phyloP scores from a whole-genome alignment of 2,329 filamentous ascomycete species.

The Scytalidium sp. region DNA sequence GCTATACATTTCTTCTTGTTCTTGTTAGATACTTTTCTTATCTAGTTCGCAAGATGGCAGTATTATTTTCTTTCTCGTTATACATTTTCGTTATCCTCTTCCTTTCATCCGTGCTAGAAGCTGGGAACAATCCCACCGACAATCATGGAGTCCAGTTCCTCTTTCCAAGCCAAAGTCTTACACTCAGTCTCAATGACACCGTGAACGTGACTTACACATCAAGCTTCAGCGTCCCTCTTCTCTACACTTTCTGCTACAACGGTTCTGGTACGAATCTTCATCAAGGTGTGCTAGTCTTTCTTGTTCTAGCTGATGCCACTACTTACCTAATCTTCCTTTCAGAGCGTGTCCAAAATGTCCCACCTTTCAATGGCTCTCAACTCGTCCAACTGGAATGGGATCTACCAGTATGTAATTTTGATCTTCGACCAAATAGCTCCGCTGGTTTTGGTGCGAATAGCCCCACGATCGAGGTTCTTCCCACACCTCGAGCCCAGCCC shows the following conservation, averaged over 20 bases:
- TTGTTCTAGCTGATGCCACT: not conserved
- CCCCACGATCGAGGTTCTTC: not conserved
- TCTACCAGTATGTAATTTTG: constrained; percentile 13
- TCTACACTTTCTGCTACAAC: constrained; percentile 16
- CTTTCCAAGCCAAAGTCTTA: constrained; percentile 13
- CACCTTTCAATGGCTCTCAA: constrained; percentile 11
- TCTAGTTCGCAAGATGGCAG: not conserved
- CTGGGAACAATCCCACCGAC: no score
- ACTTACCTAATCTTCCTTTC: constrained; percentile 2
- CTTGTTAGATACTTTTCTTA: no score
- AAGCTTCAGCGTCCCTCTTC: constrained; percentile 9
- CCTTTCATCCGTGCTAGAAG: not conserved
- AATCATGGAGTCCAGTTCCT: constrained; percentile 14
- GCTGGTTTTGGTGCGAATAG: constrained; percentile 13
- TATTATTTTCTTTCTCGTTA: not conserved
- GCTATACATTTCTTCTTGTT: no score
- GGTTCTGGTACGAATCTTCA: not conserved
- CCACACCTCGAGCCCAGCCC: not conserved
- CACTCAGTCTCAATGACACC: constrained; percentile 15
- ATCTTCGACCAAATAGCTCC: constrained; percentile 13
- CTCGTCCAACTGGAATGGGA: constrained; percentile 13
- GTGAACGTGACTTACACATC: constrained; percentile 18
- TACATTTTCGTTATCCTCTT: not conserved
- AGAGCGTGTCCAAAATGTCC: constrained; percentile 7
- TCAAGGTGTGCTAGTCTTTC: not conserved